These are phyloP conservation scores for Canavalia ensiformis DNA, from an alignment of 306 rosid species.

Conservation along the genomic window DNA sequence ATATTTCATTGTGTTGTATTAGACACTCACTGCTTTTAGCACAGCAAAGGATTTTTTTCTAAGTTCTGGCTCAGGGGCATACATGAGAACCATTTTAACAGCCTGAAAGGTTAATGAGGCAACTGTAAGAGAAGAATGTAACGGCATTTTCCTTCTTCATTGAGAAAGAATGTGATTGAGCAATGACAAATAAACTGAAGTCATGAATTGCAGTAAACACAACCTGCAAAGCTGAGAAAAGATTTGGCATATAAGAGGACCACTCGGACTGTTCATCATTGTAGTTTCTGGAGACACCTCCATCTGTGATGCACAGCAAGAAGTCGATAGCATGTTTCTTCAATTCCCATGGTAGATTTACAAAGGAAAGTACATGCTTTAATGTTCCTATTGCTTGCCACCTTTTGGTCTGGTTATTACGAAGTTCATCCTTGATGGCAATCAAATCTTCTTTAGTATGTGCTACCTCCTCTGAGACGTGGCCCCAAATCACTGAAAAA, in stretches of 20 bases:
- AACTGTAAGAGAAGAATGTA: slow-evolving; percentile 35
- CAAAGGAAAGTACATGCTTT: slow-evolving; percentile 69
- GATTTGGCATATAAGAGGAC: slow-evolving; percentile 65
- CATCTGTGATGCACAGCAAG: slow-evolving; percentile 70
- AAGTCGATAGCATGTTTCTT: slow-evolving; percentile 75
- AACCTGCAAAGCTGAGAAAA: slow-evolving; percentile 87
- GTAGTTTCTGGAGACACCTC: slow-evolving; percentile 47
- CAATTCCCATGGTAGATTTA: slow-evolving; percentile 75
- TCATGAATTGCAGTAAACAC: slow-evolving; percentile 23
- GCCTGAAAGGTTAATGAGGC: slow-evolving; percentile 67
- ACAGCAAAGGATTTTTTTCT: slow-evolving; percentile 73
- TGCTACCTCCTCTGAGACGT: slow-evolving; percentile 66
- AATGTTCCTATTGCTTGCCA: slow-evolving; percentile 89
- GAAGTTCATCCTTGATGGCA: slow-evolving; percentile 67
- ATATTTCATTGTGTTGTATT: slow-evolving; percentile 2
- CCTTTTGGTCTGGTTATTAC: slow-evolving; percentile 68
- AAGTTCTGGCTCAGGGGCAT: slow-evolving; percentile 65
- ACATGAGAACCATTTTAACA: slow-evolving; percentile 75
- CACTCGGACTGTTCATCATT: slow-evolving; percentile 56
- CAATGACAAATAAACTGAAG: slow-evolving; percentile 20
- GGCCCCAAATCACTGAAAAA: slow-evolving; percentile 81
- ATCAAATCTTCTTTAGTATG: slow-evolving; percentile 64
- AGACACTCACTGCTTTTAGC: slow-evolving; percentile 71
- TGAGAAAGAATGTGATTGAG: slow-evolving; percentile 20
- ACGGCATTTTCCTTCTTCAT: slow-evolving; percentile 28